Base-by-base conservation (phyloP, 2,329 filamentous ascomycete species). In the Fusarium redolens region DNA sequence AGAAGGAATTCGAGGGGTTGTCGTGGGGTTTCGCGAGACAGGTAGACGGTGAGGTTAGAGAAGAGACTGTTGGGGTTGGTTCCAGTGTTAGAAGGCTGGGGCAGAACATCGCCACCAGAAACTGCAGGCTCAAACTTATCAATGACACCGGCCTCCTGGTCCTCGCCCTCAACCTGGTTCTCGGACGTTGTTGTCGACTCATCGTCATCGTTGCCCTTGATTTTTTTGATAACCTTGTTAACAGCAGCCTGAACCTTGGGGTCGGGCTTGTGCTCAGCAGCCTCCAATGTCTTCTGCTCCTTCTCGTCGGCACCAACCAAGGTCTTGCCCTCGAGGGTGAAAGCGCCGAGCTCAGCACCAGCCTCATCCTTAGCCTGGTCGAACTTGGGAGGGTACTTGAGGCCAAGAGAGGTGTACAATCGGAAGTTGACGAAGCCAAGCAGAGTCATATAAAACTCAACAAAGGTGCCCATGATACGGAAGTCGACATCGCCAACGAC, bases 381-480 rank as follows among this genome's bases (percentile, higher is more conserved):
- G 78, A 98, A 98, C 83, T 95, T 97, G 69, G 96, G 96, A 22
- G 96, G 96, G 81, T 99, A 99, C 65, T 98, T 94, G 71, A 99
- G 85, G 13, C 96, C 96, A 72, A 97, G 87, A 1, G 93, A 92
- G 2, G 95, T 97, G 85, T 98, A 99, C 51, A 99, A 87, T 73
- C 94, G 88, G 87, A 95, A 99, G 87, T 99, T 98, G 84, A 98
- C 91, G 79, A 99, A 99, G 68, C 96, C 93, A 25, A 99, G 87
- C 18, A 99, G 88, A 8, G 96, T 98, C 78, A 97, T 97, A 86
- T 99, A 99, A 83, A 99, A 99, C 82, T 99, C 96, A 74, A 99
- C 92, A 80, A 99, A 99, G 8, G 96, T 99, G 67, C 94, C 96
- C 96, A 99, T 99, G 83, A 99, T 99, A 79, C 96, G 89, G 85